Base-by-base conservation (phyloP, 768 basidiomycete species). In the Calocera cornea region DNA sequence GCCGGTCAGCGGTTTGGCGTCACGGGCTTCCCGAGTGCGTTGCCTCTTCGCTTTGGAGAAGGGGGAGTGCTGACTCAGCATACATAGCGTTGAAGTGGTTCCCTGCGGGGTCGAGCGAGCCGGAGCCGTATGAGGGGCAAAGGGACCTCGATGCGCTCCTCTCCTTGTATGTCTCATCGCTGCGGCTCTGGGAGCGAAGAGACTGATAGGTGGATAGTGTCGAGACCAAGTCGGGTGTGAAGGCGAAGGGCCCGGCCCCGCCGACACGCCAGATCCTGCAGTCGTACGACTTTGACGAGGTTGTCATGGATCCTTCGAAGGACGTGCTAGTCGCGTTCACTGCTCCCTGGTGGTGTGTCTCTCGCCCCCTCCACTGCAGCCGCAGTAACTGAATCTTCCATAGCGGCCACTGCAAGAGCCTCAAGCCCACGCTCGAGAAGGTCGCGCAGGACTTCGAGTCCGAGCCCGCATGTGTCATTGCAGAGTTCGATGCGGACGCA, bases 41-140 rank as follows among this genome's bases (percentile, higher is more conserved):
- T 38, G 16, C 31, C 66, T 54, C 19, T 33, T 16, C 41, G 7
- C 36, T 31, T 19, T 44, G 54, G 10, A 27, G 54, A 19, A 60
- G 40, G 27, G 41, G 63, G 17, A 10, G 64, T 27, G 68, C 65
- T 70, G 41, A 71, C 60, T 69, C n/a, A 24, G 41, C 22, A n/a
- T 50, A n/a, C n/a, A 50, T 71, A 94, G 93, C 94, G 64, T 77
- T 97, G 66, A 95, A 95, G 74, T 97, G 92, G 92, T 95, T 97
- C 73, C 84, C 79, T 17, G 78, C 87, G 41, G 90, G 89, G 19
- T 24, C 66, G 19, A 84, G 81, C 1, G 77, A 77, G 29, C 75
- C 81, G 1, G 84, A 86, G 70, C 81, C 83, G 64, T 95, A 93
- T 70, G 84, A 87, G 27, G 83, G 86, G 24, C 91, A 84, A 7